A percentile compares a stretch with the other conserved stretches of the same genome.
These are phyloP conservation scores for Dalbergia cochinchinensis DNA, from an alignment of 306 rosid genomes.

Conservation along the genomic window DNA sequence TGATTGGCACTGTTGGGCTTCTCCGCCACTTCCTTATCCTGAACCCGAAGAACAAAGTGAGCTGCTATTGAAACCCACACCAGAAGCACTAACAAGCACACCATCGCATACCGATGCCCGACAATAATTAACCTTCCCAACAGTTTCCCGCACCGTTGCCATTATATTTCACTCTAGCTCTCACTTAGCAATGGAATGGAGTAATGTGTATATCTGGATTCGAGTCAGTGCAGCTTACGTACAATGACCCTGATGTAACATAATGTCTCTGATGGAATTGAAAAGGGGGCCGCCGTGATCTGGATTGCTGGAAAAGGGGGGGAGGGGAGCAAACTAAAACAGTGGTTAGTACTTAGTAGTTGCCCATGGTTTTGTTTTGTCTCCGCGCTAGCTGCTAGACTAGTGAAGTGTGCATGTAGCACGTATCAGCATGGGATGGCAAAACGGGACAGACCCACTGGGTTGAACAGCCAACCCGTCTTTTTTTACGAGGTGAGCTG, in stretches of 20 bases:
- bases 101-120: conserved; percentile 9
- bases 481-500: too few species aligned
- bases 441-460: too few species aligned
- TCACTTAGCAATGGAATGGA: too few species aligned
- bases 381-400: too few species aligned
- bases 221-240: too few species aligned
- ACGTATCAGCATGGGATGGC: too few species aligned
- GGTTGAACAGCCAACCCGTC: too few species aligned
- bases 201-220: too few species aligned
- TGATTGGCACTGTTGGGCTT: not conserved
- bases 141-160: conserved; percentile 14
- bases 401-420: too few species aligned
- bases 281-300: not conserved
- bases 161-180: not conserved
- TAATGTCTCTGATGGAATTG: not conserved
- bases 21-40: not conserved
- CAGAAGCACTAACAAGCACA: conserved; percentile 16
- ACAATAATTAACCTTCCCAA: conserved; percentile 10
- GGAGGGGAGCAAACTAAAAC: not conserved
- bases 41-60: not conserved
- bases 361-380: too few species aligned
- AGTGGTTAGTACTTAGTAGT: not conserved
- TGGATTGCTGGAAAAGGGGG: not conserved
- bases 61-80: conserved; percentile 9
- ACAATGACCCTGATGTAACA: too few species aligned